Percentiles rank a stretch among this genome's conserved stretches.
phyloP scores from a whole-genome alignment of 106 monocot species.

The Dendrobium catenatum region DNA sequence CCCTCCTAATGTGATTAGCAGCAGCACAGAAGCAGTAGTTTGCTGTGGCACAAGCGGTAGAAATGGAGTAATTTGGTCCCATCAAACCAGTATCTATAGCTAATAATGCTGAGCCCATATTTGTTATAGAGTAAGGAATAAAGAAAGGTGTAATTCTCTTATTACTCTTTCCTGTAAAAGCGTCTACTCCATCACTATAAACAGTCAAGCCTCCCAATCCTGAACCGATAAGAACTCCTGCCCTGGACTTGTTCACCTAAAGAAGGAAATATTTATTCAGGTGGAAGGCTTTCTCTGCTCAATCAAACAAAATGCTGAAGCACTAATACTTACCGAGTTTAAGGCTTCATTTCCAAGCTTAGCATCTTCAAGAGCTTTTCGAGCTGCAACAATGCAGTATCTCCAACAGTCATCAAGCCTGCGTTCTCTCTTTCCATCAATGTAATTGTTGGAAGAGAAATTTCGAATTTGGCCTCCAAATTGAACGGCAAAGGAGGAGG shows the following conservation, averaged over 20 bases:
- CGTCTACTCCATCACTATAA: slow-evolving; percentile 24
- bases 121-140: slow-evolving; percentile 37
- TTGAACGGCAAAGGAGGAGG: slow-evolving; percentile 48
- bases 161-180: slow-evolving; percentile 14
- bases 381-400: slow-evolving; percentile 69
- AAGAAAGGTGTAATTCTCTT: slow-evolving; percentile 39
- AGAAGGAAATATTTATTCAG: neutral
- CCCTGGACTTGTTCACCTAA: slow-evolving; percentile 30
- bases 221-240: slow-evolving; percentile 42
- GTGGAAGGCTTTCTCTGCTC: neutral
- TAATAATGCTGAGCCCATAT: slow-evolving; percentile 43
- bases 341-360: slow-evolving; percentile 27
- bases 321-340: neutral
- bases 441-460: slow-evolving; percentile 63
- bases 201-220: slow-evolving; percentile 37
- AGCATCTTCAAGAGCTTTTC: slow-evolving; percentile 66
- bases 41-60: slow-evolving; percentile 46
- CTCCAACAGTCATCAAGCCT: slow-evolving; percentile 59
- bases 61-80: slow-evolving; percentile 53
- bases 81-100: slow-evolving; percentile 39
- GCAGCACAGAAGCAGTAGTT: slow-evolving; percentile 58
- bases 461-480: slow-evolving; percentile 77
- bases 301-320: neutral
- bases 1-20: slow-evolving; percentile 49
- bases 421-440: slow-evolving; percentile 79